phyloP scores from a whole-genome alignment of 805 yeast genomes.

The Tetrapisispora phaffii region DNA sequence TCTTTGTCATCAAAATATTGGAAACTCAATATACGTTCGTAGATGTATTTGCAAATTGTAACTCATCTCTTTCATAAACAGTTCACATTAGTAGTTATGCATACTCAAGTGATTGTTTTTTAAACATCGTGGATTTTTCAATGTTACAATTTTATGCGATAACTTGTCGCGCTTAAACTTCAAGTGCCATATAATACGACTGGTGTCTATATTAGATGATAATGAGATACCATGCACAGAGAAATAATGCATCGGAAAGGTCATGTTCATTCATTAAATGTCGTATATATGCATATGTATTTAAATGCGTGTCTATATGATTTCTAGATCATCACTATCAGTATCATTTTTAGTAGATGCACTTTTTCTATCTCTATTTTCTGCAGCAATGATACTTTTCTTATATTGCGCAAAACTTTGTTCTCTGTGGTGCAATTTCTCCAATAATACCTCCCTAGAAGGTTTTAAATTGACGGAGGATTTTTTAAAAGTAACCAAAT shows the following conservation, averaged over 20 bases:
- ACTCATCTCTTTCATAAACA: too few species aligned
- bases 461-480: constrained; percentile 28
- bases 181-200: too few species aligned
- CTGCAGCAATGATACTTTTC: constrained; percentile 8
- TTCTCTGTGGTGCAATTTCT: constrained; percentile 23
- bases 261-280: too few species aligned
- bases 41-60: too few species aligned
- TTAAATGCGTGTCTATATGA: not conserved
- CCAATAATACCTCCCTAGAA: constrained; percentile 23
- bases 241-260: not conserved
- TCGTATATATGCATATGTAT: not conserved
- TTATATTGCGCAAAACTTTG: constrained; percentile 21
- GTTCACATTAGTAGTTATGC: too few species aligned
- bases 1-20: not conserved
- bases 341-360: not conserved
- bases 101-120: too few species aligned
- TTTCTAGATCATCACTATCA: constrained; percentile 1
- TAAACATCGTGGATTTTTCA: too few species aligned
- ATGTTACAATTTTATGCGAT: too few species aligned
- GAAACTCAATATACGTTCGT: too few species aligned
- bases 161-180: too few species aligned
- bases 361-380: not conserved
- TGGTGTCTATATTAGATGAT: too few species aligned
- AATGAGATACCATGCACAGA: too few species aligned
- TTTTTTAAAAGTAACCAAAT: constrained; percentile 27